These are phyloP conservation scores for Cyanodermella asteris DNA, from an alignment of 2,329 filamentous ascomycete species.

Conservation along the genomic window DNA sequence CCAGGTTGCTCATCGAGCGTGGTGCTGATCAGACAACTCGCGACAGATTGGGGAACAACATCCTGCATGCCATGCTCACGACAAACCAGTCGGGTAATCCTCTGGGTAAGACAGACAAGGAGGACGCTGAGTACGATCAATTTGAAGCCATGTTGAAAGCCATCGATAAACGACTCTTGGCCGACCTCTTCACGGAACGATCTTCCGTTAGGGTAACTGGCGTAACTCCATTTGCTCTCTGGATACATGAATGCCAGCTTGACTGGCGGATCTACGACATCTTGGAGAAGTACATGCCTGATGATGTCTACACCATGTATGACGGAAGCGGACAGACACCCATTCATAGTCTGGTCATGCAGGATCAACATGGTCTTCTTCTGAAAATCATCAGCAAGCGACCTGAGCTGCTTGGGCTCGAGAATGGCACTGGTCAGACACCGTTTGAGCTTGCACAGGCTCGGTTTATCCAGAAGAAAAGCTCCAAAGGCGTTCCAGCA, in stretches of 20 bases:
- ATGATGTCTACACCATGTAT: slow-evolving; percentile 26
- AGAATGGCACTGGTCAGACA: slow-evolving; percentile 57
- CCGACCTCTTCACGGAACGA: slow-evolving; percentile 37
- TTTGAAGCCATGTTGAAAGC: slow-evolving; percentile 32
- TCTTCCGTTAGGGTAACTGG: slow-evolving; percentile 29
- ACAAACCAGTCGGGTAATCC: no score
- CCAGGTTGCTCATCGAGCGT: slow-evolving; percentile 39
- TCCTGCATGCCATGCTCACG: slow-evolving; percentile 42
- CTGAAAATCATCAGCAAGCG: slow-evolving; percentile 38
- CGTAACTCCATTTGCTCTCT: slow-evolving; percentile 41
- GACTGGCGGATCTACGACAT: slow-evolving; percentile 24
- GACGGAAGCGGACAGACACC: slow-evolving; percentile 22
- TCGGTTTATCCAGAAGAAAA: slow-evolving; percentile 13
- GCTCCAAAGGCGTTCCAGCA: slow-evolving; percentile 6
- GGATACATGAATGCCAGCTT: slow-evolving; percentile 19
- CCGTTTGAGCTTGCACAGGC: slow-evolving; percentile 46
- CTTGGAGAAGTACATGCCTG: slow-evolving; percentile 34
- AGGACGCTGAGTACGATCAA: slow-evolving; percentile 7
- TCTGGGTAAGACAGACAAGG: slow-evolving; percentile 11
- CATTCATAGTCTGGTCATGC: slow-evolving; percentile 17
- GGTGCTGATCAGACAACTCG: slow-evolving; percentile 49
- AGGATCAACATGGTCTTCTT: slow-evolving; percentile 22
- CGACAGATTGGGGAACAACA: slow-evolving; percentile 39
- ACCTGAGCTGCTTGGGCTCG: slow-evolving; percentile 40
- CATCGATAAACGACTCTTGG: slow-evolving; percentile 34